Evolutionary conservation across 768 basidiomycete genomes (phyloP), one percentile per base, ranked within the genome.

Genomic region (Tulasnella sp.): DNA sequence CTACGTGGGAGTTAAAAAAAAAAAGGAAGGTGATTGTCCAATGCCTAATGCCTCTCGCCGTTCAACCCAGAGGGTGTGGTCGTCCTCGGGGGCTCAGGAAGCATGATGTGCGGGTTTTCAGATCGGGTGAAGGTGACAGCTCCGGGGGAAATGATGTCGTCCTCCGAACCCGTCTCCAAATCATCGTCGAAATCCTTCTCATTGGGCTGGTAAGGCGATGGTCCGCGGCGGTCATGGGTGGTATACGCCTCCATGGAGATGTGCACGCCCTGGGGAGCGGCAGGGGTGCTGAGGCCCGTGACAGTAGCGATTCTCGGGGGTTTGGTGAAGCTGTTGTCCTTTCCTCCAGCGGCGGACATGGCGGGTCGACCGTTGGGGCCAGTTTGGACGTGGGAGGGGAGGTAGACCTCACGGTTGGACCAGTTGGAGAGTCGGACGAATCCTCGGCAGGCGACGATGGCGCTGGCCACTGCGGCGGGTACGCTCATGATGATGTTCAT

Each of bases 401-500:
- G 55, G 41, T 43, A 42, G n/a, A 45, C 43, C 11, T 59, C 58
- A 19, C 34, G 44, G 27, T 9, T 19, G 19, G 15, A 19, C 58
- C 58, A 59, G 32, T 24, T 59, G 29, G 58, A 48, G 32, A 64
- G 63, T 15, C 61, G 53, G 58, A 64, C 64, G 34, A 64, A 64
- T 56, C 61, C 48, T 11, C 64, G 62, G 63, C 64, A 64, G 29
- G 64, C 64, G 63, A 64, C 64, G 21, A 63, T 52, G 42, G 63
- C 26, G 30, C 49, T 47, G 15, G 51, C 32, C 17, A 51, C 54
- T 2, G 58, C 50, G 10, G 63, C 63, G n/a, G 64, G 64, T 23
- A 64, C 56, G 27, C 63, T 52, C 41, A 60, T 51, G 32, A 64
- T 64, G 61, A 64, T 64, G 58, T 64, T 58, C 49, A 58, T 55